A percentile compares a stretch with the other conserved stretches of the same genome.
Evolutionary conservation across 106 monocot species (phyloP).

Genomic region (Gastrodia elata): DNA sequence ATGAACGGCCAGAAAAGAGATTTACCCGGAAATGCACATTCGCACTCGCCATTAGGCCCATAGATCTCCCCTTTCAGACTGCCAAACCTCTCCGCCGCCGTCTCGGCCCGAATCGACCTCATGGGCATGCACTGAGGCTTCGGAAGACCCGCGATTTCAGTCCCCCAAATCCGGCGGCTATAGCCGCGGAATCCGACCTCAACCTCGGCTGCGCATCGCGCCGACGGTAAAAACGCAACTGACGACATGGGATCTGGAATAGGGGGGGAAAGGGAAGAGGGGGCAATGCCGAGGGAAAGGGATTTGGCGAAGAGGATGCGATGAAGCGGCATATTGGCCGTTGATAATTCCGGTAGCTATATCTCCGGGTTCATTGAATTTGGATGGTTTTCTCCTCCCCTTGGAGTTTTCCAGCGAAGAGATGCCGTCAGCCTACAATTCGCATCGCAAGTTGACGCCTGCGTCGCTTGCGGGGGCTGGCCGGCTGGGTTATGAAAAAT

Average conservation of each 20-base stretch:
- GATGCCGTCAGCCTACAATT: neutral
- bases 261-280: neutral
- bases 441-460: neutral
- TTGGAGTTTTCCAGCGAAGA: neutral
- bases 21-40: slow-evolving; percentile 7
- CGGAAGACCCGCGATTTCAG: slow-evolving; percentile 21
- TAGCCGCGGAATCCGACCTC: neutral
- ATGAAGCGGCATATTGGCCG: neutral
- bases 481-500: too few species aligned
- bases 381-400: neutral
- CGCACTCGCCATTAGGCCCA: neutral
- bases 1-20: neutral
- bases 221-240: neutral
- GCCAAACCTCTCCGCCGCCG: slow-evolving; percentile 12
- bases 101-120: slow-evolving; percentile 24
- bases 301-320: neutral
- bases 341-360: neutral
- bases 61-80: neutral
- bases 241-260: neutral
- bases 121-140: slow-evolving; percentile 33
- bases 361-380: neutral
- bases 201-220: neutral
- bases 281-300: neutral
- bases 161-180: neutral
- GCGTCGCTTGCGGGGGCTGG: neutral